Conservation (phyloP, 2,329 filamentous ascomycete genomes). For the Aspergillus arachidicola region DNA sequence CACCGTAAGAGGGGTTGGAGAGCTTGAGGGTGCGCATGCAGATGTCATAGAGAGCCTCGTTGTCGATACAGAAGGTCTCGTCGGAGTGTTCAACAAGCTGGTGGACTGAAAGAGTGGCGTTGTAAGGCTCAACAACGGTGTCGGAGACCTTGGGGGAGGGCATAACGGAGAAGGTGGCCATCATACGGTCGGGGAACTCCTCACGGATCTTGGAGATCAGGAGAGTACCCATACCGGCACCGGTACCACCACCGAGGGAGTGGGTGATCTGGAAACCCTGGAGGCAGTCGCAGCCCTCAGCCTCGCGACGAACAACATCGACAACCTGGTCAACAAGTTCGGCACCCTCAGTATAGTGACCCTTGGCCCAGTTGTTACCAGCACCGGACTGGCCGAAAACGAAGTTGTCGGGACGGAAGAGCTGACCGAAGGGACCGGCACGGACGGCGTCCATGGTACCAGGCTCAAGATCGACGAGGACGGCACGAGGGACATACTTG, state of each 20-base stretch:
- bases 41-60: constrained; percentile 99
- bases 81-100: constrained; percentile 99
- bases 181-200: constrained; percentile 99
- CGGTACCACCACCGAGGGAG: constrained; percentile 99
- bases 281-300: constrained; percentile 98
- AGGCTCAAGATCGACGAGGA: constrained; percentile 98
- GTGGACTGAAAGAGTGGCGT: constrained; percentile 97
- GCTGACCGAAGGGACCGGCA: constrained; percentile 95
- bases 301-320: constrained; percentile 97
- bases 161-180: constrained; percentile 99
- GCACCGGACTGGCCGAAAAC: constrained; percentile 99
- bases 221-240: constrained; percentile 99
- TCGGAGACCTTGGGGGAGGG: constrained; percentile 99
- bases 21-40: constrained; percentile 99
- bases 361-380: constrained; percentile 99
- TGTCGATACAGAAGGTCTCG: constrained; percentile 99
- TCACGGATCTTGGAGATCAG: constrained; percentile 99
- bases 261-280: constrained; percentile 99
- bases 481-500: constrained; percentile 99
- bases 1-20: constrained; percentile 95
- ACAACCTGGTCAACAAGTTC: constrained; percentile 98
- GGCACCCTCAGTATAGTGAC: constrained; percentile 99
- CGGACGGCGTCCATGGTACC: constrained; percentile 99
- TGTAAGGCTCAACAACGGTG: constrained; percentile 99
- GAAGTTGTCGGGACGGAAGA: constrained; percentile 99